Percentiles rank a stretch among this genome's conserved stretches.
These are phyloP conservation scores for Mortierella sp. DNA, from an alignment of 371 early-diverging fungal genomes.

Conservation along the genomic window DNA sequence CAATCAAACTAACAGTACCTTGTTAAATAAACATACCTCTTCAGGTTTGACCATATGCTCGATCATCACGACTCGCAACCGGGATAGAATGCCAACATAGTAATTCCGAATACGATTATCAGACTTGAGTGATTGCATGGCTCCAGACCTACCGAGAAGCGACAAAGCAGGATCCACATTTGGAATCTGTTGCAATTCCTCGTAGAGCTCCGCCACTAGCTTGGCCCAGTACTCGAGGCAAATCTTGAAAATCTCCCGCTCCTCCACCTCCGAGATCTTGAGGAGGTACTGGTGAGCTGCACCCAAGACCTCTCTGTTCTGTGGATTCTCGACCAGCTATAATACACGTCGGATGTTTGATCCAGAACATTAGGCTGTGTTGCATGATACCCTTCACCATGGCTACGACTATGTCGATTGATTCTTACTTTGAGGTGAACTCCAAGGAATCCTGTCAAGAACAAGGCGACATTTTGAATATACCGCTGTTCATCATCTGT, in stretches of 20 bases:
- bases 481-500: conserved; percentile 91
- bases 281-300: conserved; percentile 89
- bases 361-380: too few species aligned
- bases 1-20: neutral
- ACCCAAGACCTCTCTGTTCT: conserved; percentile 70
- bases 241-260: conserved; percentile 96
- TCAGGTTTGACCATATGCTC: conserved; percentile 98
- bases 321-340: conserved; percentile 72
- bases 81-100: conserved; percentile 82
- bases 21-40: conserved; percentile 83
- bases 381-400: too few species aligned
- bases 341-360: conserved; percentile 22
- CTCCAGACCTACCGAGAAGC: conserved; percentile 44
- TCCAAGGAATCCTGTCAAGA: conserved; percentile 87
- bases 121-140: neutral
- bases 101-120: conserved; percentile 50
- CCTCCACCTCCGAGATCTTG: conserved; percentile 88
- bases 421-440: conserved; percentile 80
- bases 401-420: too few species aligned
- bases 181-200: conserved; percentile 76
- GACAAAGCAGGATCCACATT: conserved; percentile 54
- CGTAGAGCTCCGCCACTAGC: conserved; percentile 85
- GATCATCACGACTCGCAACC: conserved; percentile 93
- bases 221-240: conserved; percentile 96
- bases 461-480: conserved; percentile 87